Evolutionary conservation across 2,329 filamentous ascomycete genomes (phyloP).

Genomic region (Aureobasidium melanogenum): DNA sequence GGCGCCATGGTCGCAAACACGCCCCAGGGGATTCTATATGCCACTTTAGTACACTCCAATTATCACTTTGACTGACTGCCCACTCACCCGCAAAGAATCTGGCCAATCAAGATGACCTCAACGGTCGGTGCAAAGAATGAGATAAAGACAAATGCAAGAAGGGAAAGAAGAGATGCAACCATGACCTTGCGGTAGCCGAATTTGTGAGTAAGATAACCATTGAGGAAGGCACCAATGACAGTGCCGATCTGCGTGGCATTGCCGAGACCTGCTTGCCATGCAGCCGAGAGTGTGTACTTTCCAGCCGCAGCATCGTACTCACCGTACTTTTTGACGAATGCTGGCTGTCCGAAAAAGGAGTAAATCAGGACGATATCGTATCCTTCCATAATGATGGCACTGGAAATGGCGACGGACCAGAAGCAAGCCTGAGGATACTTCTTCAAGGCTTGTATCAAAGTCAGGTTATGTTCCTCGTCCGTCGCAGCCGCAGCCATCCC

Average conservation of each 20-base stretch:
- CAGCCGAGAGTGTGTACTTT: constrained; percentile 28
- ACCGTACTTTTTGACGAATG: constrained; percentile 50
- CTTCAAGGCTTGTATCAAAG: constrained; percentile 20
- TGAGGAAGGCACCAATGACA: constrained; percentile 7
- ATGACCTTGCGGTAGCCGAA: constrained; percentile 8
- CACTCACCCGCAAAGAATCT: constrained; percentile 47
- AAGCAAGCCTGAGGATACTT: constrained; percentile 37
- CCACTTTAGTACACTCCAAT: not conserved
- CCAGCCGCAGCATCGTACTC: constrained; percentile 36
- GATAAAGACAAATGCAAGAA: constrained; percentile 46
- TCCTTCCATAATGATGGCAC: constrained; percentile 51
- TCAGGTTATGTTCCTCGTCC: constrained; percentile 3
- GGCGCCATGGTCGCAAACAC: constrained; percentile 49
- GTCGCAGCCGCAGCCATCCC: constrained; percentile 3
- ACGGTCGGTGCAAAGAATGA: not conserved
- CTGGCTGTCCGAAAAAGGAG: constrained; percentile 51
- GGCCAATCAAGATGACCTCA: constrained; percentile 46
- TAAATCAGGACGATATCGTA: constrained; percentile 59
- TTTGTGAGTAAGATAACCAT: not conserved
- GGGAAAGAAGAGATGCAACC: not conserved
- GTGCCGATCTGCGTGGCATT: not conserved
- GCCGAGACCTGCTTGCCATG: constrained; percentile 31
- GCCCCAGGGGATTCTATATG: constrained; percentile 42
- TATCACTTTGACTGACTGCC: not conserved
- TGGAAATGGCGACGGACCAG: constrained; percentile 53